A percentile compares a stretch with the other conserved stretches of the same genome.
Conservation (phyloP, 441 rosid genomes). For the Aquilaria agallochum region DNA sequence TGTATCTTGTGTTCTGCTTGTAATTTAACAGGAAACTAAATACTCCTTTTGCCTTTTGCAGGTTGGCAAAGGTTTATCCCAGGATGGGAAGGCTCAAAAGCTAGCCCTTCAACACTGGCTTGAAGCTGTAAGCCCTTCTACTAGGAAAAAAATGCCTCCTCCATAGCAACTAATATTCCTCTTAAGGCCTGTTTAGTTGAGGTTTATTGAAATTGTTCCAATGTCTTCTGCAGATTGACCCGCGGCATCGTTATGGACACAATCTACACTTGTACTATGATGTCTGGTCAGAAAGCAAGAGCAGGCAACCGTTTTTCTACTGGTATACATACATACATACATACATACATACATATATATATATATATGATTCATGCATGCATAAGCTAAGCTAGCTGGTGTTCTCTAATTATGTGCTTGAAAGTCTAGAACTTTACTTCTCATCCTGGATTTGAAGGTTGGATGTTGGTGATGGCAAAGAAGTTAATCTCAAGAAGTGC, state of each 20-base stretch:
- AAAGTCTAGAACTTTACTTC: constrained; percentile 1
- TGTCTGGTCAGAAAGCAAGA: constrained; percentile 45
- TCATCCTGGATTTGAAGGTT: constrained; percentile 42
- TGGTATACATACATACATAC: constrained; percentile 29
- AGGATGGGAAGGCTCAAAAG: constrained; percentile 67
- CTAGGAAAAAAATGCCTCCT: background rate
- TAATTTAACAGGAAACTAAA: background rate
- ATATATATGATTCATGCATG: background rate
- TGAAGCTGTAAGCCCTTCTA: constrained; percentile 54
- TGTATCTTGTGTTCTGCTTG: background rate
- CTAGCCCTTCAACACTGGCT: constrained; percentile 79
- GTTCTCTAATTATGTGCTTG: background rate
- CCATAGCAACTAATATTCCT: background rate
- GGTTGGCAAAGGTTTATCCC: constrained; percentile 70
- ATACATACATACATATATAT: background rate
- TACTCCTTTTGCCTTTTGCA: constrained; percentile 14
- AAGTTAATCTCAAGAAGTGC: constrained; percentile 46
- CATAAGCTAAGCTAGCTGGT: background rate
- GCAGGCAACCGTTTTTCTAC: constrained; percentile 66
- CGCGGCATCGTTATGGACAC: constrained; percentile 74
- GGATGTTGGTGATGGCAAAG: constrained; percentile 88
- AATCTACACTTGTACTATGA: constrained; percentile 58
- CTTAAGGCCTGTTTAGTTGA: background rate
- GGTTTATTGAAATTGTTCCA: constrained; percentile 4
- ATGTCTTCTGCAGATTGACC: constrained; percentile 42